Percentiles rank a stretch among this genome's conserved stretches.
Conservation (phyloP, 495 filamentous ascomycete genomes). For the Aspergillus bridgeri region DNA sequence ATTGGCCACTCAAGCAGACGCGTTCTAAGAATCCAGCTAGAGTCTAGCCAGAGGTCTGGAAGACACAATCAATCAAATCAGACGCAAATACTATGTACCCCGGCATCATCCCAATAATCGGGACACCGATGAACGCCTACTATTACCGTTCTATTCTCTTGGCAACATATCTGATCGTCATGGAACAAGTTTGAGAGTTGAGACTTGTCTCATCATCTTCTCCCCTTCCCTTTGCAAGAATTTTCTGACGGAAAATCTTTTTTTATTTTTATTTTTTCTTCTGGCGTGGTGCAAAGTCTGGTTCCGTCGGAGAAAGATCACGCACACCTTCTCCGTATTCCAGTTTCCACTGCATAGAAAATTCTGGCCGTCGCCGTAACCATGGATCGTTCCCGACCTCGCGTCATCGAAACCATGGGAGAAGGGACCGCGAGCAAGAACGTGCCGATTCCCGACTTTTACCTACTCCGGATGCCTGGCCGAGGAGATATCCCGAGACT, state of each 20-base stretch:
- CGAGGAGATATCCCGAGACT: background rate
- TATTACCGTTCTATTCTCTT: background rate
- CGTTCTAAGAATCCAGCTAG: no score
- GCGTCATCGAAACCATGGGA: slow-evolving; percentile 3
- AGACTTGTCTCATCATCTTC: background rate
- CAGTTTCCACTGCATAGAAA: background rate
- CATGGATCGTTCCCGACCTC: slow-evolving; percentile 5
- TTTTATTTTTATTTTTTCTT: background rate
- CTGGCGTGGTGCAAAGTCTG: background rate
- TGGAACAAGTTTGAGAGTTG: background rate
- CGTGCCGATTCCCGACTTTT: background rate
- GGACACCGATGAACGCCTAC: background rate
- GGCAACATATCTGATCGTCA: background rate
- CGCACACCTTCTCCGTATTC: background rate
- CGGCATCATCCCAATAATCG: background rate
- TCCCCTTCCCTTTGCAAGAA: background rate
- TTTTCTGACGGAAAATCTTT: no score
- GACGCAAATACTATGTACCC: background rate
- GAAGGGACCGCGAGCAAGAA: background rate
- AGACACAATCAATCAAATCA: background rate
- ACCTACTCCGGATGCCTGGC: no score
- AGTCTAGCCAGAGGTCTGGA: no score
- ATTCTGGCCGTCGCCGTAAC: slow-evolving; percentile 1
- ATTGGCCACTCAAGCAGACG: no score
- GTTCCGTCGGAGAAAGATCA: background rate